These are phyloP conservation scores for Hypocrella siamensis DNA, from an alignment of 2,329 filamentous ascomycete genomes.

Conservation along the genomic window DNA sequence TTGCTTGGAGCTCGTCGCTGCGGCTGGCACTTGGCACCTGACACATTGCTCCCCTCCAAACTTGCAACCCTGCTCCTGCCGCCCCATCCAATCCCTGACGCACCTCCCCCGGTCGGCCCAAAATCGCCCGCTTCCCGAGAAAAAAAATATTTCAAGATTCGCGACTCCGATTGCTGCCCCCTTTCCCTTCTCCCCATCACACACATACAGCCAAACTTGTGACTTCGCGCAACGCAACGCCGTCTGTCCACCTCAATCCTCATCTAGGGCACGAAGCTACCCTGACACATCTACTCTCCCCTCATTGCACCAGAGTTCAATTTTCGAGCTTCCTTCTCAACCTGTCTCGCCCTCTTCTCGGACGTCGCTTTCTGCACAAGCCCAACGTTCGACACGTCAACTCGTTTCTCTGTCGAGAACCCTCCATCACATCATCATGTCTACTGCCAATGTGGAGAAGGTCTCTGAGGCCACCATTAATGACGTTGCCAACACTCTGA, in stretches of 20 bases:
- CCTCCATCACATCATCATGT: conserved; percentile 54
- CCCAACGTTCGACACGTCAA: conserved; percentile 24
- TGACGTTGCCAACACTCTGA: conserved; percentile 60
- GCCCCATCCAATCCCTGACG: too few species aligned
- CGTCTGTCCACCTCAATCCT: conserved; percentile 26
- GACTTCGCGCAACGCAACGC: conserved; percentile 31
- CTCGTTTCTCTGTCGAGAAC: conserved; percentile 31
- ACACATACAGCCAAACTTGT: conserved; percentile 26
- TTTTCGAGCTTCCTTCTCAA: conserved; percentile 18
- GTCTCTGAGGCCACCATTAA: conserved; percentile 51
- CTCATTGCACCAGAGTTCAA: conserved; percentile 63
- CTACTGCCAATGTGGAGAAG: conserved; percentile 52
- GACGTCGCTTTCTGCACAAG: conserved; percentile 26
- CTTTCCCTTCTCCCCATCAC: conserved; percentile 23
- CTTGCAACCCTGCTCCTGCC: too few species aligned
- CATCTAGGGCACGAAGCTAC: conserved; percentile 85
- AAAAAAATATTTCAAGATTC: conserved; percentile 27
- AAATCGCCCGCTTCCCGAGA: too few species aligned
- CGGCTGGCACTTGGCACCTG: too few species aligned
- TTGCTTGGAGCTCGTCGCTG: too few species aligned
- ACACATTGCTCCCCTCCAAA: too few species aligned
- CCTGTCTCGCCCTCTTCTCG: conserved; percentile 18
- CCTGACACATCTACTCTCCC: conserved; percentile 41
- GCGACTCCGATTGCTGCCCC: conserved; percentile 13
- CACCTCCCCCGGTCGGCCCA: too few species aligned